phyloP scores from a whole-genome alignment of 2,329 filamentous ascomycete genomes.

The Grosmannia huntii region DNA sequence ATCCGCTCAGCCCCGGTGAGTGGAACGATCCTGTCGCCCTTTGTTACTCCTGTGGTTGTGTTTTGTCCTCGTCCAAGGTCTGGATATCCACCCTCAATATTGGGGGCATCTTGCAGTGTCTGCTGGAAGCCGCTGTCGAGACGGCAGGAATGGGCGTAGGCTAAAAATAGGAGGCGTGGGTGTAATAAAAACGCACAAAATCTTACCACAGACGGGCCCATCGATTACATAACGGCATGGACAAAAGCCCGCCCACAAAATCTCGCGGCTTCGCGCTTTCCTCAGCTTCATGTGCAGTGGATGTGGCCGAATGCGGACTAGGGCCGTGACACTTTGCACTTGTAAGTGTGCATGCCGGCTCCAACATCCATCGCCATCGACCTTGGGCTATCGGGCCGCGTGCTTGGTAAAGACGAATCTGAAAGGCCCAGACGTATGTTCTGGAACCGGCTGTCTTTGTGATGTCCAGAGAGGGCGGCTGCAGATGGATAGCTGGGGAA shows the following conservation, averaged over 20 bases:
- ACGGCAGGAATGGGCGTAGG: not conserved
- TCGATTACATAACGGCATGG: not conserved
- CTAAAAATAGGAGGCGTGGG: not conserved
- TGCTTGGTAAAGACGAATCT: not conserved
- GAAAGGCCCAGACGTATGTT: not conserved
- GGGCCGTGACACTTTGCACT: not conserved
- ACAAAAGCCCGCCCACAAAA: not conserved
- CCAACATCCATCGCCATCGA: not conserved
- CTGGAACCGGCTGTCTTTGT: not conserved
- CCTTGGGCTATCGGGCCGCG: not conserved
- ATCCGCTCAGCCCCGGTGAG: not conserved
- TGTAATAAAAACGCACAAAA: not conserved
- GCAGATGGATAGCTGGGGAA: not conserved
- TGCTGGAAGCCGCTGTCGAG: not conserved
- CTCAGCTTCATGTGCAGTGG: not conserved
- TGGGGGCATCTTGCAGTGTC: not conserved
- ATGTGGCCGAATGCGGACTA: not conserved
- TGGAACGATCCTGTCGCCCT: not conserved
- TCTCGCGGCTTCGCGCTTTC: conserved; percentile 1
- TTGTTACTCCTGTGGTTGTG: not conserved
- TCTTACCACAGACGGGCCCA: not conserved
- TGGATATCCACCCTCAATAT: not conserved
- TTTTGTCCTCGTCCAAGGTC: not conserved
- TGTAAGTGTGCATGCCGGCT: not conserved
- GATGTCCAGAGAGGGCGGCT: not conserved